Conservation (phyloP, 768 basidiomycete species). For the Termitomyces sp. region DNA sequence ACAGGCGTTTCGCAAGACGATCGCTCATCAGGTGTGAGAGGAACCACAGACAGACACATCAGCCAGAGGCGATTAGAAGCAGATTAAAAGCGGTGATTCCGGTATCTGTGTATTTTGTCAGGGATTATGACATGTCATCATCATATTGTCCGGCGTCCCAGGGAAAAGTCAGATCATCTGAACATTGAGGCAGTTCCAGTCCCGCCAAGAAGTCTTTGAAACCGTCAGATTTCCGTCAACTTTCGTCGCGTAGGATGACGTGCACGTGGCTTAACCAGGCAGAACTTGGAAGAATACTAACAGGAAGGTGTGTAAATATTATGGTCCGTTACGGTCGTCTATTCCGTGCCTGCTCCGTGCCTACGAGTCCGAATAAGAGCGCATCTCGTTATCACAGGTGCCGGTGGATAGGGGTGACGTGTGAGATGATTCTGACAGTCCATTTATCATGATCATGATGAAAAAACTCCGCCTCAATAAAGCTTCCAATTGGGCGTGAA, state of each 20-base stretch:
- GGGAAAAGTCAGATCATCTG: neutral
- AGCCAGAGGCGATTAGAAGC: neutral
- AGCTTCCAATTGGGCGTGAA: neutral
- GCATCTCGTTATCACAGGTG: neutral
- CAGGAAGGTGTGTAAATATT: neutral
- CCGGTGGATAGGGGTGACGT: neutral
- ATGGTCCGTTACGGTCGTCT: neutral
- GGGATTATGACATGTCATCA: neutral
- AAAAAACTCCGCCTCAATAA: neutral
- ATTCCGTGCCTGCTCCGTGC: neutral
- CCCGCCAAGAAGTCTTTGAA: neutral
- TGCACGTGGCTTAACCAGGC: neutral
- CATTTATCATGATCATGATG: too few species aligned
- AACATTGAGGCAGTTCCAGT: neutral
- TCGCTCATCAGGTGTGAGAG: neutral
- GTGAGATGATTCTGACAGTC: neutral
- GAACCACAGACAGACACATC: neutral
- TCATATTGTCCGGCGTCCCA: neutral
- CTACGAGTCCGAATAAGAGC: neutral
- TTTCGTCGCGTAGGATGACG: neutral
- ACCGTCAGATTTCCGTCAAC: neutral
- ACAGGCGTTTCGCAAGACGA: neutral
- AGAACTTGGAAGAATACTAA: neutral
- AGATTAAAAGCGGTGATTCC: neutral
- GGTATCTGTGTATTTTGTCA: neutral